Evolutionary conservation across 192 early-diverging fungal genomes (phyloP).

Genomic region (Cladochytrium replicatum): DNA sequence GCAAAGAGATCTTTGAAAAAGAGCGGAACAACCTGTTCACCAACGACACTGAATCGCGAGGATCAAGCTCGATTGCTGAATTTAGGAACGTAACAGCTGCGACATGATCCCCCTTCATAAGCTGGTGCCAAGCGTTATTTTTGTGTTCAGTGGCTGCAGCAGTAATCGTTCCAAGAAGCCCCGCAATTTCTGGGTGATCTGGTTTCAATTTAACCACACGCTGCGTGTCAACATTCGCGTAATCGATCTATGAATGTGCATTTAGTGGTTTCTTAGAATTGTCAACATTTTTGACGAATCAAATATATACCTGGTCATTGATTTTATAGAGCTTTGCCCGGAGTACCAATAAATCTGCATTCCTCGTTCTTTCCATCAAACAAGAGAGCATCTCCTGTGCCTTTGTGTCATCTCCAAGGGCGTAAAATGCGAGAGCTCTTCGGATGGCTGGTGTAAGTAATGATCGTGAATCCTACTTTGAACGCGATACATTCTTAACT

Average conservation of each 20-base stretch:
- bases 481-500: constrained; percentile 7
- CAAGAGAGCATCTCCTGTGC: constrained; percentile 28
- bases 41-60: constrained; percentile 27
- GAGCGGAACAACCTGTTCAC: constrained; percentile 21
- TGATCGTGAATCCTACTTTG: background rate
- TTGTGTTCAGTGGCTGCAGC: constrained; percentile 28
- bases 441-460: no score
- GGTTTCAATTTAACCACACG: constrained; percentile 15
- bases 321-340: constrained; percentile 32
- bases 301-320: constrained; percentile 18
- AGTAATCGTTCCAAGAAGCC: constrained; percentile 22
- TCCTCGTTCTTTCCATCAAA: constrained; percentile 17
- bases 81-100: constrained; percentile 32
- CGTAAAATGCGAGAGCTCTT: background rate
- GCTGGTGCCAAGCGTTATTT: constrained; percentile 35
- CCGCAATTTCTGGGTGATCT: constrained; percentile 29
- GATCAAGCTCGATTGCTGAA: constrained; percentile 40
- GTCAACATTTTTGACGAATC: background rate
- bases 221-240: constrained; percentile 30
- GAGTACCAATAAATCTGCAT: constrained; percentile 32
- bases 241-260: constrained; percentile 9
- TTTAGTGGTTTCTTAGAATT: background rate
- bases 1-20: background rate
- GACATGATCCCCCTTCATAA: constrained; percentile 19
- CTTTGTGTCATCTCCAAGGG: background rate